Percentiles rank a stretch among this genome's conserved stretches.
Evolutionary conservation across 352 stramenopile species (phyloP).

Genomic region (Pythium periplocum): DNA sequence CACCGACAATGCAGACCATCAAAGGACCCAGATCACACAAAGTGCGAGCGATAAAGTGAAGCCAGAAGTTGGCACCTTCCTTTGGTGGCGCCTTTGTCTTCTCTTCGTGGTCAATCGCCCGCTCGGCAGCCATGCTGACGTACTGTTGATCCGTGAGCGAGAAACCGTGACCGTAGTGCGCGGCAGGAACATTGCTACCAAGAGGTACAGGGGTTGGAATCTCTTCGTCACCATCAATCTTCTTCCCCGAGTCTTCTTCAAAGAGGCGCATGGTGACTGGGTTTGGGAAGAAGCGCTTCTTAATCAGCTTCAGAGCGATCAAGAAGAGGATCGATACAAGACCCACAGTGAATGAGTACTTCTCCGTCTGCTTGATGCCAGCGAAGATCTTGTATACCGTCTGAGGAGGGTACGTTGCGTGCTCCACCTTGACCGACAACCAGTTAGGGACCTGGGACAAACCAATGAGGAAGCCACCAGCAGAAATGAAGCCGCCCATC

Average conservation of each 20-base stretch:
- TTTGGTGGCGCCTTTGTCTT: conserved; percentile 11
- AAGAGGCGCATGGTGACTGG: background rate
- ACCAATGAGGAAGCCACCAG: conserved; percentile 84
- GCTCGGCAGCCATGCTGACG: conserved; percentile 3
- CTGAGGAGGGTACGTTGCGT: conserved; percentile 38
- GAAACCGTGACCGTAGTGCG: conserved; percentile 2
- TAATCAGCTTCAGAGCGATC: conserved; percentile 16
- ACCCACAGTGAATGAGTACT: conserved; percentile 62
- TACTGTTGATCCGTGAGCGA: conserved; percentile 7
- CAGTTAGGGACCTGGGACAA: conserved; percentile 85
- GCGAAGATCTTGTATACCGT: conserved; percentile 54
- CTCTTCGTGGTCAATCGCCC: conserved; percentile 32
- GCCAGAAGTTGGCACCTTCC: conserved; percentile 13
- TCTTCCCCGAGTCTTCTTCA: background rate
- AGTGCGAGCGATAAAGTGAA: conserved; percentile 32
- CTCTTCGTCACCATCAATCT: background rate
- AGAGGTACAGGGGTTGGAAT: background rate
- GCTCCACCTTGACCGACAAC: conserved; percentile 57
- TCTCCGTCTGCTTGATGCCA: conserved; percentile 55
- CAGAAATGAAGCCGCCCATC: conserved; percentile 87
- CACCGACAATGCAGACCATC: conserved; percentile 64
- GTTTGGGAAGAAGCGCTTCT: conserved; percentile 4
- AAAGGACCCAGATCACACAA: conserved; percentile 59
- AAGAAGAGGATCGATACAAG: conserved; percentile 52
- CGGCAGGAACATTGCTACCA: background rate